These are phyloP conservation scores for Aspergillus vadensis DNA, from an alignment of 2,329 filamentous ascomycete species.

Conservation along the genomic window DNA sequence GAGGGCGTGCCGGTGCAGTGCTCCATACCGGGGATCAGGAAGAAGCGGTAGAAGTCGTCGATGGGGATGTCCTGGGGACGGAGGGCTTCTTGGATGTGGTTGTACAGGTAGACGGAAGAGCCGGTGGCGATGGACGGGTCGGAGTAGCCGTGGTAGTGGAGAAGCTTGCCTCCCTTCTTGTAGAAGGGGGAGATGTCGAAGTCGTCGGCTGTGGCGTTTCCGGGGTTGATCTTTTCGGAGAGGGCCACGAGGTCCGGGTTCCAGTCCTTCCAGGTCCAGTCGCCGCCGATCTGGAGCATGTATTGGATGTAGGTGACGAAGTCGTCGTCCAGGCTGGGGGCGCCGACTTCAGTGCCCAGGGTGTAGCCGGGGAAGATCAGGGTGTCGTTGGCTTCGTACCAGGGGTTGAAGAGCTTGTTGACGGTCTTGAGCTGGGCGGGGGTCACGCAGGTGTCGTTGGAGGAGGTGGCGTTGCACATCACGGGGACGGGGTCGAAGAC, in stretches of 20 bases:
- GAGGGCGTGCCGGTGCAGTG: conserved; percentile 10
- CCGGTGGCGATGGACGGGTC: conserved; percentile 11
- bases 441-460: conserved; percentile 45
- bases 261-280: conserved; percentile 38
- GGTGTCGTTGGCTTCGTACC: conserved; percentile 30
- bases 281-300: conserved; percentile 41
- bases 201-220: conserved; percentile 16
- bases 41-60: conserved; percentile 21
- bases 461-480: conserved; percentile 37
- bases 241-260: conserved; percentile 44
- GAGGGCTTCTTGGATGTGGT: conserved; percentile 5
- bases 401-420: conserved; percentile 12
- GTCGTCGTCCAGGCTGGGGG: conserved; percentile 13
- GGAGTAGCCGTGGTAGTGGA: conserved; percentile 22
- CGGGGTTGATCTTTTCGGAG: conserved; percentile 11
- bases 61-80: conserved; percentile 9
- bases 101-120: conserved; percentile 21
- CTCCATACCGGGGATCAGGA: conserved; percentile 21
- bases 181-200: conserved; percentile 18
- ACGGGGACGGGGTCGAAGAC: conserved; percentile 32
- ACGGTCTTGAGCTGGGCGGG: conserved; percentile 46
- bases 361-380: conserved; percentile 25
- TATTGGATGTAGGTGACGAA: conserved; percentile 14
- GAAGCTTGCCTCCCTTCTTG: conserved; percentile 17
- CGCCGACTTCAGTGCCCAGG: conserved; percentile 12